Evolutionary conservation across 1,139 yeast genomes (phyloP).

Genomic region (Yamadazyma pseudoaaseri): DNA sequence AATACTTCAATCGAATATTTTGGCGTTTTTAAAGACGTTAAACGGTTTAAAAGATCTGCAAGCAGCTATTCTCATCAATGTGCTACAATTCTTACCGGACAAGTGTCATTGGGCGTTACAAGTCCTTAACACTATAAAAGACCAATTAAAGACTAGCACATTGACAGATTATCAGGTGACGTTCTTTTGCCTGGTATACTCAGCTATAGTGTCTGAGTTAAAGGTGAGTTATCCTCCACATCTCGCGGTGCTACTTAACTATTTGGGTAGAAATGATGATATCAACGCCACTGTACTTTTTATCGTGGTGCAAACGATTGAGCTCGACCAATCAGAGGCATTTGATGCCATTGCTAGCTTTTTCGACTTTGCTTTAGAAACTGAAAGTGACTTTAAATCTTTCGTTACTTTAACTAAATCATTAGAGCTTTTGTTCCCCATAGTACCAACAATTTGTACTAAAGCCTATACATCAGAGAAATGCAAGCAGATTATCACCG

Average conservation of each 20-base stretch:
- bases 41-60: conserved; percentile 18
- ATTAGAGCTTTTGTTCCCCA: conserved; percentile 13
- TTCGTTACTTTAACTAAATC: conserved; percentile 20
- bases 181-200: conserved; percentile 19
- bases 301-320: conserved; percentile 24
- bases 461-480: conserved; percentile 12
- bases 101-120: conserved; percentile 10
- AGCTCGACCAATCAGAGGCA: conserved; percentile 16
- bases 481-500: conserved; percentile 9
- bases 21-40: conserved; percentile 19
- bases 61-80: conserved; percentile 16
- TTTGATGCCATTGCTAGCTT: conserved; percentile 21
- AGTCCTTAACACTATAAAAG: conserved; percentile 15
- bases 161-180: background rate
- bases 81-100: conserved; percentile 10
- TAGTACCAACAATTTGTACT: conserved; percentile 13
- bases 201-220: conserved; percentile 20
- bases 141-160: conserved; percentile 11
- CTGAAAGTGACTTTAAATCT: conserved; percentile 12
- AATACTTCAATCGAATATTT: conserved; percentile 19
- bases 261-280: conserved; percentile 18
- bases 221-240: conserved; percentile 22
- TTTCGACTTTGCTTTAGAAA: conserved; percentile 22
- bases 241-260: conserved; percentile 22
- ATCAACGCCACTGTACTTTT: conserved; percentile 22